Evolutionary conservation across 2,329 filamentous ascomycete genomes (phyloP).

Genomic region (Pseudogymnoascus sp.): DNA sequence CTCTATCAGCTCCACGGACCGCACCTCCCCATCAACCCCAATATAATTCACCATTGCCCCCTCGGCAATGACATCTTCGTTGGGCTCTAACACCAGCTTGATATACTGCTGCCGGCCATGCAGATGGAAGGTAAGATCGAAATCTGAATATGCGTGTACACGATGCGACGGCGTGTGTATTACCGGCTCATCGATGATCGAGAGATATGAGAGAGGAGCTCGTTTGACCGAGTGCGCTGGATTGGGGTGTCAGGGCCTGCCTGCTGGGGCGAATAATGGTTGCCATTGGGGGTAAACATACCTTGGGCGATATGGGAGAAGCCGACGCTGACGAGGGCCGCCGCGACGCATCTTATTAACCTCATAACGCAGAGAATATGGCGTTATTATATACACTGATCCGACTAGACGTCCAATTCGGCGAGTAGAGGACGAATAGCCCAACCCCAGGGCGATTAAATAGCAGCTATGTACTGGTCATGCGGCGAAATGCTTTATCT

Average conservation of each 20-base stretch:
- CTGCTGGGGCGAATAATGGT: neutral
- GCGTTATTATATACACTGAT: neutral
- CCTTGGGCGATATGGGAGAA: conserved; percentile 8
- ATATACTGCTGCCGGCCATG: conserved; percentile 61
- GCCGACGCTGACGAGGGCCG: conserved; percentile 4
- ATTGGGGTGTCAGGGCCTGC: conserved; percentile 4
- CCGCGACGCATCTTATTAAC: conserved; percentile 8
- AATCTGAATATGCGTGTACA: conserved; percentile 72
- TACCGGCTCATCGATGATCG: conserved; percentile 63
- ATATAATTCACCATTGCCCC: conserved; percentile 69
- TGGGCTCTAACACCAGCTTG: conserved; percentile 77
- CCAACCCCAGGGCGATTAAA: neutral
- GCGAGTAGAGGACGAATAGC: neutral
- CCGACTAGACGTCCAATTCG: neutral
- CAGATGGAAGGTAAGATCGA: conserved; percentile 77
- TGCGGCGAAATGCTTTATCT: neutral
- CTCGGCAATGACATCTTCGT: conserved; percentile 78
- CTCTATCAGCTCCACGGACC: conserved; percentile 59
- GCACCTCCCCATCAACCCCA: conserved; percentile 62
- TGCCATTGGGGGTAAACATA: neutral
- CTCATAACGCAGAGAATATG: conserved; percentile 1
- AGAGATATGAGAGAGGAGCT: conserved; percentile 69
- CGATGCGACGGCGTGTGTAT: conserved; percentile 74
- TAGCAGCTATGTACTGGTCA: neutral
- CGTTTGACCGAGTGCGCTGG: conserved; percentile 65